Conservation (phyloP, 1,284 basidiomycete species). For the Tilletia horrida region DNA sequence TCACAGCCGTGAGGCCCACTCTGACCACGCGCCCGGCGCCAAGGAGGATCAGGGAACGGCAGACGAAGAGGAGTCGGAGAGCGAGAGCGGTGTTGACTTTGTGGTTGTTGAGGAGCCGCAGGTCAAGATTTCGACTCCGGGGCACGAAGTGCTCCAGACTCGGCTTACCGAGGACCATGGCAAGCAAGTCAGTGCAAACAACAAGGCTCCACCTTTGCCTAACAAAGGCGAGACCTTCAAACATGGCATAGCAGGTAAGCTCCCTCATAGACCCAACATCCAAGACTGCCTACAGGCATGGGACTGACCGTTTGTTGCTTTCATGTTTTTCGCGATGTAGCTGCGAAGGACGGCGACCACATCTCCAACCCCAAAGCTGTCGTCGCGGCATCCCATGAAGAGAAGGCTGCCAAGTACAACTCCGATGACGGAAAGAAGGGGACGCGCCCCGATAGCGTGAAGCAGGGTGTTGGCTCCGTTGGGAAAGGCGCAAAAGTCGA, state of each 20-base stretch:
- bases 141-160: constrained; percentile 1
- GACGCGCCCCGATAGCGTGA: too few relatives aligned
- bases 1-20: background rate
- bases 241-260: too few relatives aligned
- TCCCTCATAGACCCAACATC: too few relatives aligned
- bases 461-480: too few relatives aligned
- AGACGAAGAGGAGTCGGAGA: constrained; percentile 1
- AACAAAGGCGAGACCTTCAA: constrained; percentile 6
- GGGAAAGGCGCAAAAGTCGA: too few relatives aligned
- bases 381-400: constrained; percentile 15
- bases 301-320: too few relatives aligned
- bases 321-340: too few relatives aligned
- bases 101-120: constrained; percentile 6
- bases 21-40: background rate
- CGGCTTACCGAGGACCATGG: background rate
- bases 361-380: constrained; percentile 8
- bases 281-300: too few relatives aligned
- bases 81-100: constrained; percentile 3
- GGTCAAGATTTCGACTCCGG: background rate
- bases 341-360: constrained; percentile 13
- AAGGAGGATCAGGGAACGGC: background rate
- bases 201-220: background rate
- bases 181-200: constrained; percentile 11
- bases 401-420: constrained; percentile 17
- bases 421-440: background rate